Evolutionary conservation across 805 yeast genomes (phyloP).

Genomic region (Ogataea sp.): DNA sequence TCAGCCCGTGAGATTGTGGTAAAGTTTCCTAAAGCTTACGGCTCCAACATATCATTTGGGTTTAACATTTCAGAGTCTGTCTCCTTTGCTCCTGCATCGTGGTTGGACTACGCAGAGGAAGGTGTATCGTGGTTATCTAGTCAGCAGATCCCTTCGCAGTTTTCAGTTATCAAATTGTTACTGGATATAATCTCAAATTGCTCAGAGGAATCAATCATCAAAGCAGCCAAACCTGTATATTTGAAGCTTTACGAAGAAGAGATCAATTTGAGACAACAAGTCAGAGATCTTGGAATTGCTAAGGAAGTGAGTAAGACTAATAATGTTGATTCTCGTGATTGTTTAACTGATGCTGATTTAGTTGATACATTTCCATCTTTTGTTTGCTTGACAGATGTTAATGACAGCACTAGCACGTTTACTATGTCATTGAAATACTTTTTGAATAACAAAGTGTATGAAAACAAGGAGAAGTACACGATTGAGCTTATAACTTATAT

Average conservation of each 20-base stretch:
- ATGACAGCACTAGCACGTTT: slow-evolving; percentile 20
- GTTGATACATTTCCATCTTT: slow-evolving; percentile 47
- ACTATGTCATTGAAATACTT: slow-evolving; percentile 27
- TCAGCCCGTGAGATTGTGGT: slow-evolving; percentile 54
- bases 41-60: slow-evolving; percentile 46
- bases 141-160: slow-evolving; percentile 42
- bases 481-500: slow-evolving; percentile 38
- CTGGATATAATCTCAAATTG: slow-evolving; percentile 36
- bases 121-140: slow-evolving; percentile 43
- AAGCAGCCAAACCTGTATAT: slow-evolving; percentile 26
- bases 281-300: slow-evolving; percentile 25
- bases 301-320: slow-evolving; percentile 21
- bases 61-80: slow-evolving; percentile 47
- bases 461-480: slow-evolving; percentile 14
- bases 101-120: slow-evolving; percentile 44
- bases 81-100: slow-evolving; percentile 46
- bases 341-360: slow-evolving; percentile 46
- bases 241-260: slow-evolving; percentile 32
- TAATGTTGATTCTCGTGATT: slow-evolving; percentile 3
- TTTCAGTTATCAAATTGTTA: slow-evolving; percentile 42
- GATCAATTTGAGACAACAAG: slow-evolving; percentile 28
- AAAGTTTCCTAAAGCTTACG: slow-evolving; percentile 48
- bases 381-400: slow-evolving; percentile 24
- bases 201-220: slow-evolving; percentile 30
- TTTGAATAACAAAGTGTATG: slow-evolving; percentile 12